Evolutionary conservation across 1,284 basidiomycete species (phyloP), one percentile per base, ranked within the genome.

Genomic region (Malassezia obtusa): DNA sequence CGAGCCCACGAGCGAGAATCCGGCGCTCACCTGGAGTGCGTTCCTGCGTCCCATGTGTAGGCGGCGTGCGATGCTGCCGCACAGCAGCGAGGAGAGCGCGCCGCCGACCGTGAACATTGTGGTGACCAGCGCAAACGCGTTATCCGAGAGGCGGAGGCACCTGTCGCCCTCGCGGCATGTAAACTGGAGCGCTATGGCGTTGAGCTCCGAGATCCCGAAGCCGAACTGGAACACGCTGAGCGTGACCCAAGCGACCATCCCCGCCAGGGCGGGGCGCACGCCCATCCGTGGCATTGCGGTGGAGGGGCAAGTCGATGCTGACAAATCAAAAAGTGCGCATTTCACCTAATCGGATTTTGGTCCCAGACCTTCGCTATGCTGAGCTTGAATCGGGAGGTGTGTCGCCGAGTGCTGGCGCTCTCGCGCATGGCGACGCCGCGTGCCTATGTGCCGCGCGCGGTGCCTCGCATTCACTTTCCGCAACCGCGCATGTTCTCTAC

Each of bases 71-170:
- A 60, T 14, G 14, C 57, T 52, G 2, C 57, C 58, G 44, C 59
- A 59, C 49, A 50, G 43, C 32, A 66, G 60, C 6, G 59, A 68
- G 15, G 89, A 89, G 3, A 84, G 52, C 12, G 94, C 80, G 32
- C 90, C 90, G 7, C 90, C 90, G n/a, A 87, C 65, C 1, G 88
- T 91, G 74, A 89, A 91, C 28, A 86, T 76, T 24, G 89, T 80
- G 22, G 58, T 60, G 6, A 53, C 28, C 19, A 47, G n/a, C n/a
- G 51, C 56, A 7, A 57, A 58, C 31, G 52, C 32, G 17, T 24
- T 40, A 1, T 39, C 28, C 7, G 39, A 56, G 26, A 53, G 45
- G 32, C 31, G 22, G 22, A 50, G 39, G 11, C 58, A 59, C 14
- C 45, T 46, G 22, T 37, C 45, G 15, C 22, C 21, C 30, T 24